phyloP scores from a whole-genome alignment of 164 flowering plant genomes.

The Umbellularia californica region DNA sequence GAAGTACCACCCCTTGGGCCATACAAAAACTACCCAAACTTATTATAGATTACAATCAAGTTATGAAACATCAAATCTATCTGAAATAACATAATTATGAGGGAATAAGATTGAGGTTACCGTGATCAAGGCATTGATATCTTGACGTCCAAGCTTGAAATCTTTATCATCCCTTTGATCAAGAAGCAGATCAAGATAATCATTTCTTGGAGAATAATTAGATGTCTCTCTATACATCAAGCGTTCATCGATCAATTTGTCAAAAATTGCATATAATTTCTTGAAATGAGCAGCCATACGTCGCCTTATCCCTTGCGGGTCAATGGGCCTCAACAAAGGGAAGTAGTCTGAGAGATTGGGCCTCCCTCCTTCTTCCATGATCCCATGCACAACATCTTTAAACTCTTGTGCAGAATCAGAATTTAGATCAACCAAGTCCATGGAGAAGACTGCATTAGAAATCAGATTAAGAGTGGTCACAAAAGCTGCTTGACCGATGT shows the following conservation, averaged over 20 bases:
- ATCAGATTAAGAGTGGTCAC: background rate
- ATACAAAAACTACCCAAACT: too few relatives aligned
- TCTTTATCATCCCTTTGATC: background rate
- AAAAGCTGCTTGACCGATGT: slow-evolving; percentile 1
- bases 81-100: too few relatives aligned
- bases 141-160: background rate
- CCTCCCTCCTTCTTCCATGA: background rate
- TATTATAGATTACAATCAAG: background rate
- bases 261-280: background rate
- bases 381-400: background rate
- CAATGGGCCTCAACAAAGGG: background rate
- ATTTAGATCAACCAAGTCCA: slow-evolving; percentile 4
- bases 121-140: background rate
- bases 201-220: background rate
- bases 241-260: slow-evolving; percentile 3
- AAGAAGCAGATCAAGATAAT: slow-evolving; percentile 2
- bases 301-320: slow-evolving; percentile 3
- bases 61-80: too few relatives aligned
- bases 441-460: background rate
- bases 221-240: background rate
- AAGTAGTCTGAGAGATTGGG: slow-evolving; percentile 6
- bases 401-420: slow-evolving; percentile 7
- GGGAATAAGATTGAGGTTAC: background rate
- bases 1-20: too few relatives aligned
- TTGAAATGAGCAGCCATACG: background rate